phyloP scores from a whole-genome alignment of 2,329 filamentous ascomycete species.

The Neofusicoccum ribis region DNA sequence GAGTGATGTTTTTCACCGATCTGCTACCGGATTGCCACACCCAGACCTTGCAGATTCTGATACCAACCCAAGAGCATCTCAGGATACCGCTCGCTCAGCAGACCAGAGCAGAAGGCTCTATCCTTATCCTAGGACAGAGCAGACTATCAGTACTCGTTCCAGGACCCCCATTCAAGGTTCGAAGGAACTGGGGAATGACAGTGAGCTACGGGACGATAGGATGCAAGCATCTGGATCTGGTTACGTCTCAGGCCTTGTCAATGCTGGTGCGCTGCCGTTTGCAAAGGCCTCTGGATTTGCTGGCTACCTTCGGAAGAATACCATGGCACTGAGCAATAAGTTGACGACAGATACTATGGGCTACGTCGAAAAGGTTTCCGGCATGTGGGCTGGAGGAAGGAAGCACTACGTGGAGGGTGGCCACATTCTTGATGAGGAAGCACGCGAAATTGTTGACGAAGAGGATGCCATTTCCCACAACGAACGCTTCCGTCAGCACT shows the following conservation, averaged over 20 bases:
- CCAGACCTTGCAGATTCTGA: slow-evolving; percentile 25
- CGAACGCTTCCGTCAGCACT: slow-evolving; percentile 80
- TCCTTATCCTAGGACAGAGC: slow-evolving; percentile 4
- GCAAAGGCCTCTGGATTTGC: slow-evolving; percentile 82
- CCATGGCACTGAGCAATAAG: slow-evolving; percentile 77
- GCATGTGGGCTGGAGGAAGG: slow-evolving; percentile 91
- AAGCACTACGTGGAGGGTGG: slow-evolving; percentile 82
- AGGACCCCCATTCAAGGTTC: slow-evolving; percentile 11
- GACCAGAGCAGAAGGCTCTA: background rate
- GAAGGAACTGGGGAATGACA: background rate
- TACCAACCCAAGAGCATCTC: slow-evolving; percentile 26
- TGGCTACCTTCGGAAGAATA: slow-evolving; percentile 75
- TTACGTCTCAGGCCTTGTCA: slow-evolving; percentile 54
- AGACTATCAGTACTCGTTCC: slow-evolving; percentile 10
- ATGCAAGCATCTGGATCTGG: slow-evolving; percentile 13
- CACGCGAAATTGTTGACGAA: slow-evolving; percentile 57
- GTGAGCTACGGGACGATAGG: slow-evolving; percentile 10
- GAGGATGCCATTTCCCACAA: slow-evolving; percentile 56
- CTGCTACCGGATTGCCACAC: slow-evolving; percentile 56
- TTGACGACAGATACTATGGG: slow-evolving; percentile 91
- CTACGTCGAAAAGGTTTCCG: slow-evolving; percentile 94
- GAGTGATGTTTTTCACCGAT: slow-evolving; percentile 85
- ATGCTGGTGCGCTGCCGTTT: slow-evolving; percentile 71
- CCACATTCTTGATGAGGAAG: slow-evolving; percentile 63
- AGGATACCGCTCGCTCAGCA: slow-evolving; percentile 40